Evolutionary conservation across 208 protist genomes (phyloP), one percentile per base, ranked within the genome.

Genomic region (Acanthamoeba lenticulata): DNA sequence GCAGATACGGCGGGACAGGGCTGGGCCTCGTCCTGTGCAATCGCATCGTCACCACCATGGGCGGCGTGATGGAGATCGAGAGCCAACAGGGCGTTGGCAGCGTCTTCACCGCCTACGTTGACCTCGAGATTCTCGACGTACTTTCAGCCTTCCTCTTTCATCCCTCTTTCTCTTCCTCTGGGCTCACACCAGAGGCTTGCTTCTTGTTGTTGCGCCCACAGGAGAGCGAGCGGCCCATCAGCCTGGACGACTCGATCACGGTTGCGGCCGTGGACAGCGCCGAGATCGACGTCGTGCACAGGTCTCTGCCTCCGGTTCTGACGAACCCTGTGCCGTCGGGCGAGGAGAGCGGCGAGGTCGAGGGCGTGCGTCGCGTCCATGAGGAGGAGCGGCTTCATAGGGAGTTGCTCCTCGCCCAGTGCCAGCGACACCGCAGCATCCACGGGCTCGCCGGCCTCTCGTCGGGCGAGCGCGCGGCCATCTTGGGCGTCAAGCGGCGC

Each of bases 1-100:
- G 32, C 15, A 81, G 44, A 34, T 94, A 94, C 45, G 72, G 72
- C 5, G 90, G 90, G 1, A 94, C 90, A 5, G 90, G 90, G 0
- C 72, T 94, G 29, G 90, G 90, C 21, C 69, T 94, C 5, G 67
- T 94, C 24, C n/a, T 94, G 5, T 94, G 67, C 72, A 94, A 94
- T 24, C 11, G 62, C 2, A 93, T 93, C 40, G 27, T 93, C 40
- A 52, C 89, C 21, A 47, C 47, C 40, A 93, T 93, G 88, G 65
- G 65, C 19, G 88, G 88, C 9, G 3, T 42, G 42, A 93, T 93
- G n/a, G 62, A 72, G 11, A 79, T 93, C 57, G 44, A 72, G 27
- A 79, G 60, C 88, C 40, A 52, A 36, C 27, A 57, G 29, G 88
- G 62, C 21, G 55, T 57, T 0, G 88, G 88, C 34, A 81, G 44